Evolutionary conservation across 2,329 filamentous ascomycete species (phyloP), one percentile per base, ranked within the genome.

Genomic region (Periconia macrospinosa): DNA sequence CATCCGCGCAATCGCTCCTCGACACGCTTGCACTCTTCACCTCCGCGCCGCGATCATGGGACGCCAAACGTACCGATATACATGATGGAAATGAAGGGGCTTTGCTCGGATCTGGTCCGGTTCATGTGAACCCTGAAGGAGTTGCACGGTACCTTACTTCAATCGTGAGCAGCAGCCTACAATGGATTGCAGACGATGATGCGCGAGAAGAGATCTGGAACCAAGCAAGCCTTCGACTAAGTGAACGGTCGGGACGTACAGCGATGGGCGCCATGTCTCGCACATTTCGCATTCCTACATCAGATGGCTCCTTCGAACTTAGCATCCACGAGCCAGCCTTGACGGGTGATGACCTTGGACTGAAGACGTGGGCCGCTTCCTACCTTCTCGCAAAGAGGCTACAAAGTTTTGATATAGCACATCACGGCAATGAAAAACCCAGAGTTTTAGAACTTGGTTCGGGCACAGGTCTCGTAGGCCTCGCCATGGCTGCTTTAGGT

Each of bases 331-430:
- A 99, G 70, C 94, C 94, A 1, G 87, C 92, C 1, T 79, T 97
- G 52, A 96, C 91, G 0, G 89, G 89, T 7, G 93, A 97, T 72
- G 89, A 90, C 54, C 80, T 97, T 17, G 94, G 94, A 1, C 82
- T 95, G 71, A 97, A 99, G 74, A 99, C 94, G 0, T 97, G 94
- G 94, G 91, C 90, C 0, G 93, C 92, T 0, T 93, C 92, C 0
- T 95, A 92, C 67, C 82, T 95, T 2, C 85, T 97, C 5, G 89
- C 93, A 0, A 88, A 85, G 61, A 85, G 89, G 20, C 82, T 97
- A 23, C 67, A 68, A 45, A 57, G 55, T 2, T 67, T 81, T 15
- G 35, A 59, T 3, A 41, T 71, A 6, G 35, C 60, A 13, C 30
- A 52, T 1, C 3, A 20, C 14, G 44, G 17, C 15, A 45, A 46